These are phyloP conservation scores for Lactarius tabidus DNA, from an alignment of 768 basidiomycete genomes.

Conservation along the genomic window DNA sequence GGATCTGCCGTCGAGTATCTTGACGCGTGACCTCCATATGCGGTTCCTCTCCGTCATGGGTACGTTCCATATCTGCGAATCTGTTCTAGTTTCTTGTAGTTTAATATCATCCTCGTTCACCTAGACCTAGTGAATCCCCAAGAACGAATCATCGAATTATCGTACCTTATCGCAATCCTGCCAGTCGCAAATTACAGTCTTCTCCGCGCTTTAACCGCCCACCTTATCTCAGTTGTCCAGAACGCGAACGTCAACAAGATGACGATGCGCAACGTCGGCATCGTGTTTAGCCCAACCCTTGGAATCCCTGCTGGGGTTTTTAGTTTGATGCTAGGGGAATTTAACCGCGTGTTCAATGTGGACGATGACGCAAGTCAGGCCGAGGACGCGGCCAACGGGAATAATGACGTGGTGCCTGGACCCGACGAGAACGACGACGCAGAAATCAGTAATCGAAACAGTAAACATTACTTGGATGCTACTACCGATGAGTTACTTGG, in stretches of 20 bases:
- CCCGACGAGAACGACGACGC: slow-evolving; percentile 24
- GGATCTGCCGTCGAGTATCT: slow-evolving; percentile 87
- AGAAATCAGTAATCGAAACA: slow-evolving; percentile 65
- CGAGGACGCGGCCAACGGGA: slow-evolving; percentile 17
- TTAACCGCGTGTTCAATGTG: slow-evolving; percentile 90
- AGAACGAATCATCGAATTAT: slow-evolving; percentile 84
- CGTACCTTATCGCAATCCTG: slow-evolving; percentile 78
- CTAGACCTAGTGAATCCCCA: slow-evolving; percentile 84
- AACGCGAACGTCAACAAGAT: slow-evolving; percentile 92
- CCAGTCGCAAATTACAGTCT: slow-evolving; percentile 93
- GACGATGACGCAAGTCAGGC: slow-evolving; percentile 37
- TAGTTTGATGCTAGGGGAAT: slow-evolving; percentile 90
- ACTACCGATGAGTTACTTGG: slow-evolving; percentile 83
- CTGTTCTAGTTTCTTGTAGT: slow-evolving; percentile 2
- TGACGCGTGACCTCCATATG: slow-evolving; percentile 89
- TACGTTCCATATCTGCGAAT: slow-evolving; percentile 39
- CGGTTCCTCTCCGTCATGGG: slow-evolving; percentile 91
- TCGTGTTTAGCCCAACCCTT: slow-evolving; percentile 96
- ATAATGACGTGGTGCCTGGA: slow-evolving; percentile 6
- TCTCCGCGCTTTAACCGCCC: slow-evolving; percentile 89
- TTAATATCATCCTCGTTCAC: slow-evolving; percentile 15
- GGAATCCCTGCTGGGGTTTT: slow-evolving; percentile 98
- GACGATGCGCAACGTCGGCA: slow-evolving; percentile 98
- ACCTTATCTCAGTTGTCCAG: slow-evolving; percentile 91
- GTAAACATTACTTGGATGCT: slow-evolving; percentile 75